A percentile compares a stretch with the other conserved stretches of the same genome.
phyloP scores from a whole-genome alignment of 78 protist species.

The Speleostelium caveatum region DNA sequence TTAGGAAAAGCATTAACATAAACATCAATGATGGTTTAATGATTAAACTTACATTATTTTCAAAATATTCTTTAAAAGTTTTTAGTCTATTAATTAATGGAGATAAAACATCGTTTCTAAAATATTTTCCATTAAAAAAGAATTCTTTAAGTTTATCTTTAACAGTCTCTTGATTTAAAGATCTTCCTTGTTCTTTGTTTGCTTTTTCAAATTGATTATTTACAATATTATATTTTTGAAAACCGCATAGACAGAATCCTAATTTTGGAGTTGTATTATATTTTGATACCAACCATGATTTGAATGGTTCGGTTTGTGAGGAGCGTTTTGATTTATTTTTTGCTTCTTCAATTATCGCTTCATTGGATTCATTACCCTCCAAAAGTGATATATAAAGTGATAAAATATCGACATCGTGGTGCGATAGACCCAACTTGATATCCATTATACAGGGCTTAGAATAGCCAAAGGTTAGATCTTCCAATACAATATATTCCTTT shows the following conservation, averaged over 20 bases:
- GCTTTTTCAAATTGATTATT: conserved; percentile 16
- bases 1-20: not conserved
- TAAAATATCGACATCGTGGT: conserved; percentile 44
- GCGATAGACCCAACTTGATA: conserved; percentile 60
- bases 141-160: conserved; percentile 20
- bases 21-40: not conserved
- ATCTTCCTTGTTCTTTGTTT: conserved; percentile 62
- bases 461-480: conserved; percentile 57
- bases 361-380: not conserved
- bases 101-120: conserved; percentile 1
- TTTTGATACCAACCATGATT: conserved; percentile 49
- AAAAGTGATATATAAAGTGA: not conserved
- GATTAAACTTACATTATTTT: conserved; percentile 47
- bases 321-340: not conserved
- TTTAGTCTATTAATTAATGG: not conserved
- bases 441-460: conserved; percentile 57
- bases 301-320: not conserved
- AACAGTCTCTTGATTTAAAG: not conserved
- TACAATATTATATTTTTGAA: conserved; percentile 11
- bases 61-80: conserved; percentile 48
- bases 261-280: conserved; percentile 54
- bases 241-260: conserved; percentile 69
- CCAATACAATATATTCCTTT: conserved; percentile 27
- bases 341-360: not conserved
- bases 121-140: not conserved